Evolutionary conservation across 768 basidiomycete genomes (phyloP), one percentile per base, ranked within the genome.

Genomic region (Podaxis carcinomalis): DNA sequence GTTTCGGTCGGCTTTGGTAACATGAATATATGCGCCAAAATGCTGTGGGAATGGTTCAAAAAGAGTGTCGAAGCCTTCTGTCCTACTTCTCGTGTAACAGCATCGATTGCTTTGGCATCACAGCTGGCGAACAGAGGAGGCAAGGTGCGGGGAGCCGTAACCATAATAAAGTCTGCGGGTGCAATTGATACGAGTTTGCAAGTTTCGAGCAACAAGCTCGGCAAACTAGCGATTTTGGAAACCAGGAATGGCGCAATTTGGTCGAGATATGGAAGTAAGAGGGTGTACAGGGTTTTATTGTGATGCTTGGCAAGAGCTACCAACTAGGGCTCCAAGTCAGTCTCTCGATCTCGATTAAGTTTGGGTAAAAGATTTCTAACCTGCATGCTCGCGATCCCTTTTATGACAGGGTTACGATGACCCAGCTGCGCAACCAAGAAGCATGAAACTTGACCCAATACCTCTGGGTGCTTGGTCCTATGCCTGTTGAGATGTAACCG

Each of bases 261-360:
- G 32, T 84, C 78, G 61, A 93, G 77, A 69, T 88, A 87, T 1
- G 92, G 93, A 5, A 82, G 80, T 13, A 92, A 69, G 47, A 95
- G 77, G 13, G 79, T 78, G 68, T 92, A 91, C 0, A 85, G 80
- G 0, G 78, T 68, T 68, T 89, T 89, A 35, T 83, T 78, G 64
- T 85, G 80, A 56, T 79, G 70, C 57, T 81, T 85, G 23, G 86
- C 79, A 16, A 92, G 68, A 0, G 77, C 76, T 13, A 80, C 69
- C 25, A 93, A 77, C 91, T 94, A 62, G 19, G 14, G 28, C 6
- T 51, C 19, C 23, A 47, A 51, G 52, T 27, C 63, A 35, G 59
- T n/a, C 10, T 35, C 44, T 5, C 47, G 27, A 27, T 27, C 27
- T 27, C 27, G 27, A 27, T 27, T 27, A 27, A 27, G 27, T 27